These are phyloP conservation scores for Periconia sp. DNA, from an alignment of 2,329 filamentous ascomycete genomes.

Conservation along the genomic window DNA sequence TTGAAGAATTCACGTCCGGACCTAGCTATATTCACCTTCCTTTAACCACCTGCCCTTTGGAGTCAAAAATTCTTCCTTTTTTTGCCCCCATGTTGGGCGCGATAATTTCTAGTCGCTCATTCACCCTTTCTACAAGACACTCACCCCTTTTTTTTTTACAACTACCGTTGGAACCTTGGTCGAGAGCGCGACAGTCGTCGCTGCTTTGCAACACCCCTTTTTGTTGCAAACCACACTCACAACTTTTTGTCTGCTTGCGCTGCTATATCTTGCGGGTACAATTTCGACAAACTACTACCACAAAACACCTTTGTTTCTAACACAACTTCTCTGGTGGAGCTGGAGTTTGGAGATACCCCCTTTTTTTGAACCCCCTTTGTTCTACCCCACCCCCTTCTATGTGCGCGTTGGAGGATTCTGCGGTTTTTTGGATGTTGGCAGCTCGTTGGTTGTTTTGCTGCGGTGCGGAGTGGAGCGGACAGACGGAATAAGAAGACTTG, in stretches of 20 bases:
- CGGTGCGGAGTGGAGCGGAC: too few relatives aligned
- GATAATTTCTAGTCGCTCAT: slow-evolving; percentile 16
- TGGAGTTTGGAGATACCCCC: slow-evolving; percentile 50
- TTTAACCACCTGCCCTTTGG: too few relatives aligned
- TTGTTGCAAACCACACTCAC: slow-evolving; percentile 9
- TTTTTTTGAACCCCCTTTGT: slow-evolving; percentile 18
- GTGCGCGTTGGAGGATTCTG: background rate
- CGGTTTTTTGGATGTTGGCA: too few relatives aligned
- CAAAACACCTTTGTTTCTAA: slow-evolving; percentile 17
- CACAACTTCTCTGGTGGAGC: slow-evolving; percentile 45
- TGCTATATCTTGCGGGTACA: slow-evolving; percentile 11
- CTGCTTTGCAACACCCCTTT: slow-evolving; percentile 9
- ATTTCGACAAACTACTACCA: too few relatives aligned
- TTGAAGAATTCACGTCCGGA: slow-evolving; percentile 30
- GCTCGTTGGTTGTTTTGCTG: too few relatives aligned
- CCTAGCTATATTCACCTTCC: slow-evolving; percentile 24
- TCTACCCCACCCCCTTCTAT: background rate
- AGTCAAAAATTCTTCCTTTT: slow-evolving; percentile 10
- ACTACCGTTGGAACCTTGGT: slow-evolving; percentile 1
- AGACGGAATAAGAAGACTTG: too few relatives aligned
- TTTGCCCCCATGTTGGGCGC: slow-evolving; percentile 8
- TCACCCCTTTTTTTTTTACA: slow-evolving; percentile 2
- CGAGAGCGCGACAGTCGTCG: background rate
- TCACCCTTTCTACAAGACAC: too few relatives aligned
- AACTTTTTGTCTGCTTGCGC: slow-evolving; percentile 6